Evolutionary conservation across 768 basidiomycete species (phyloP).

Genomic region (Leucogyrophana mollusca): DNA sequence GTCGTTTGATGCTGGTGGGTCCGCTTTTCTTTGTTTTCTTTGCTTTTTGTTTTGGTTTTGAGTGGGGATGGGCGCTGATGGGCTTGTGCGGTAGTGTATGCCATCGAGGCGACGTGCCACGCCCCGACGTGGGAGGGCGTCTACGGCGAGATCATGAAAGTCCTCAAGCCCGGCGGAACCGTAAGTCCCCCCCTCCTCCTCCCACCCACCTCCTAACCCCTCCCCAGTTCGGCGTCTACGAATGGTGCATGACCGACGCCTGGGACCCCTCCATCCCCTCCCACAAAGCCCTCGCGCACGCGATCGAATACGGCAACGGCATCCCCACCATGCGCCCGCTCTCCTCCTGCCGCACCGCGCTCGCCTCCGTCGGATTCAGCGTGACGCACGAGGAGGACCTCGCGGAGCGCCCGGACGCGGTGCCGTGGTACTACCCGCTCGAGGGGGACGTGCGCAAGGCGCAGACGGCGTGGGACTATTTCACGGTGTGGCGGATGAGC

Average conservation of each 20-base stretch:
- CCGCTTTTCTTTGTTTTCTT: neutral
- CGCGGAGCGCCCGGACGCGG: slow-evolving; percentile 72
- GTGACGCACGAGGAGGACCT: slow-evolving; percentile 93
- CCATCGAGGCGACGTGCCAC: slow-evolving; percentile 97
- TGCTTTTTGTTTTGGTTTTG: too few relatives aligned
- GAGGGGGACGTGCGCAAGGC: slow-evolving; percentile 92
- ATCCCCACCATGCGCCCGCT: slow-evolving; percentile 96
- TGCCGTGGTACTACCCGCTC: slow-evolving; percentile 96
- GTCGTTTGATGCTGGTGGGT: slow-evolving; percentile 89
- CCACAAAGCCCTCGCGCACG: slow-evolving; percentile 90
- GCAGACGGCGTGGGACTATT: slow-evolving; percentile 90
- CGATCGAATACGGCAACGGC: slow-evolving; percentile 92
- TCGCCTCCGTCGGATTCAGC: slow-evolving; percentile 81
- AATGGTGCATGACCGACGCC: slow-evolving; percentile 97
- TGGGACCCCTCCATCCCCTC: slow-evolving; percentile 85
- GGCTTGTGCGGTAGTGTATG: slow-evolving; percentile 65
- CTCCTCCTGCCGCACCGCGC: slow-evolving; percentile 65
- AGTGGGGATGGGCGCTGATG: slow-evolving; percentile 7
- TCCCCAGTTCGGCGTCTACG: slow-evolving; percentile 90
- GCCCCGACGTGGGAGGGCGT: slow-evolving; percentile 96
- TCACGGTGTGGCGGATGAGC: slow-evolving; percentile 89
- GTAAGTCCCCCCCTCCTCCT: slow-evolving; percentile 46
- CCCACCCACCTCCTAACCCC: neutral
- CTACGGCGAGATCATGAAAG: slow-evolving; percentile 89
- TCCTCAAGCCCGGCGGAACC: slow-evolving; percentile 93